Evolutionary conservation across 23 red algal genomes (phyloP).

Genomic region (Gracilariopsis chorda): DNA sequence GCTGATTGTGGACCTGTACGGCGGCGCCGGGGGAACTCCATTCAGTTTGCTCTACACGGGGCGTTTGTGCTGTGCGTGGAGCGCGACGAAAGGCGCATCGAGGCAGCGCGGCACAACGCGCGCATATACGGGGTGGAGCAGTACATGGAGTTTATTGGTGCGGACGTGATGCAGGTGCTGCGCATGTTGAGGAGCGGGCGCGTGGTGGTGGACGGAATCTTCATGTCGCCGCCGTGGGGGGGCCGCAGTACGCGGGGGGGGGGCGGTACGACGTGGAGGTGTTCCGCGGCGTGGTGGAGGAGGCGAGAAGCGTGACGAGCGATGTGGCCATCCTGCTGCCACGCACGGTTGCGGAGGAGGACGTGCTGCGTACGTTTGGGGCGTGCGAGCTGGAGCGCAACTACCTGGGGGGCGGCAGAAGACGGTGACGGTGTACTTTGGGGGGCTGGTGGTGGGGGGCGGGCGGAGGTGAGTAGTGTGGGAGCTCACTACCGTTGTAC

Average conservation of each 20-base stretch:
- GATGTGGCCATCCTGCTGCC: constrained; percentile 84
- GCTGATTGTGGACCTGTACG: constrained; percentile 65
- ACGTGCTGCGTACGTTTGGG: constrained; percentile 21
- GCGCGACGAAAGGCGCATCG: background rate
- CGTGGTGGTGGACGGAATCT: constrained; percentile 67
- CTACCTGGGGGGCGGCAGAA: constrained; percentile 54
- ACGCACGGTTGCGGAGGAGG: constrained; percentile 10
- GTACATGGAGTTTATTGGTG: constrained; percentile 76
- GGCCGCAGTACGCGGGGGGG: constrained; percentile 74
- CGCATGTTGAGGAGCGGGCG: constrained; percentile 3
- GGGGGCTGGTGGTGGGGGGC: constrained; percentile 60
- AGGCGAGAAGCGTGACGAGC: constrained; percentile 1
- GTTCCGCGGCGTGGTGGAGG: constrained; percentile 7
- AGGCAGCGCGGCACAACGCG: constrained; percentile 75
- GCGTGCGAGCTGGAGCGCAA: constrained; percentile 74
- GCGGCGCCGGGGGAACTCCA: constrained; percentile 89
- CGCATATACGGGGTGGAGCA: constrained; percentile 77
- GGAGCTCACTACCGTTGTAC: too few species aligned
- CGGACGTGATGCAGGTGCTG: constrained; percentile 74
- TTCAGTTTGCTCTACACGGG: constrained; percentile 76
- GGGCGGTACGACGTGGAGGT: constrained; percentile 39
- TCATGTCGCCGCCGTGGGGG: constrained; percentile 93
- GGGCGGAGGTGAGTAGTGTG: too few species aligned
- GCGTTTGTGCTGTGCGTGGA: constrained; percentile 83
- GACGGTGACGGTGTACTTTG: constrained; percentile 75